phyloP scores from a whole-genome alignment of 169 alveolate species.

The Eimeria necatrix region DNA sequence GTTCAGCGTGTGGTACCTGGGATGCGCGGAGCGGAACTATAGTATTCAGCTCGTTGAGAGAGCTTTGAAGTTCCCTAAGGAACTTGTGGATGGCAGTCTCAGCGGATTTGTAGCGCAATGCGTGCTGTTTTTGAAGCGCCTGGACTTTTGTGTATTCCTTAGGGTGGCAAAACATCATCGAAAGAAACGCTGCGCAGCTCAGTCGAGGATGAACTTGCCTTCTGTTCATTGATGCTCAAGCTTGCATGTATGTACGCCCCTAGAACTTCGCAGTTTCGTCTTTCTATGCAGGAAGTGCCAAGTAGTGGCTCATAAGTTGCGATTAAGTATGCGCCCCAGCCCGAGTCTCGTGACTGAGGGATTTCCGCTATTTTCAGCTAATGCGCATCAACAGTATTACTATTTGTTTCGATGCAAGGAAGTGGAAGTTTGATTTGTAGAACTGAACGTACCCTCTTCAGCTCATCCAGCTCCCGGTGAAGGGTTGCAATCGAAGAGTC shows the following conservation, averaged over 20 bases:
- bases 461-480: conserved; percentile 58
- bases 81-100: conserved; percentile 67
- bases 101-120: conserved; percentile 49
- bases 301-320: no score
- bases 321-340: no score
- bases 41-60: conserved; percentile 60
- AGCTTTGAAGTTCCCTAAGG: conserved; percentile 50
- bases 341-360: no score
- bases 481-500: neutral
- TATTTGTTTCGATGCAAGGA: no score
- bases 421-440: no score
- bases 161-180: neutral
- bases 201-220: no score
- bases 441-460: conserved; percentile 19
- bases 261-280: no score
- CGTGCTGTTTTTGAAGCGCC: conserved; percentile 46
- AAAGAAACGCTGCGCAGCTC: neutral
- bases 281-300: no score
- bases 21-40: conserved; percentile 59
- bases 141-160: conserved; percentile 67
- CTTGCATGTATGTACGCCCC: no score
- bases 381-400: no score
- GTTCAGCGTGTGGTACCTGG: conserved; percentile 36
- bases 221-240: no score
- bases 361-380: no score